Evolutionary conservation across 2,329 filamentous ascomycete genomes (phyloP).

Genomic region (Cladophialophora carrionii): DNA sequence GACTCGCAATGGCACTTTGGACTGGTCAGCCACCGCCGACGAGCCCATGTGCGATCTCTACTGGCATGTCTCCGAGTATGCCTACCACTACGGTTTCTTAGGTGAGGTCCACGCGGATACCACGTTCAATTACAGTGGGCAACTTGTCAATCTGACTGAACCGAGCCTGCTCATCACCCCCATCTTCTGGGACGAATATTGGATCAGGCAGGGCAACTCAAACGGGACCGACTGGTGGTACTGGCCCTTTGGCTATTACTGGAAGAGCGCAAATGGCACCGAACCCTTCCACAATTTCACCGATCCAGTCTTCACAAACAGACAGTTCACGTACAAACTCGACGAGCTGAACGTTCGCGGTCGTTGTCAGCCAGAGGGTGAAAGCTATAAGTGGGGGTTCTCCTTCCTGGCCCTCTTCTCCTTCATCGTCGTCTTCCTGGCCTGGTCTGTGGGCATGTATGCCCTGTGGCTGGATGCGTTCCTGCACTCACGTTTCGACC

Average conservation of each 20-base stretch:
- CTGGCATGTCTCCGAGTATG: slow-evolving; percentile 26
- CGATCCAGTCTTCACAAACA: slow-evolving; percentile 19
- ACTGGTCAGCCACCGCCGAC: background rate
- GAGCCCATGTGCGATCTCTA: slow-evolving; percentile 13
- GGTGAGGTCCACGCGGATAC: slow-evolving; percentile 14
- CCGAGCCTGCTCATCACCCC: slow-evolving; percentile 23
- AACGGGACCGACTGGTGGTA: slow-evolving; percentile 10
- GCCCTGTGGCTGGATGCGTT: slow-evolving; percentile 44
- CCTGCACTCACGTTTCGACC: slow-evolving; percentile 39
- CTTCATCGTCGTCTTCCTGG: slow-evolving; percentile 42
- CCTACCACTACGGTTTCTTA: slow-evolving; percentile 17
- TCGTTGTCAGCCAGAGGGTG: slow-evolving; percentile 29
- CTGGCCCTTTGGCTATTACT: slow-evolving; percentile 17
- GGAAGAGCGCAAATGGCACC: slow-evolving; percentile 7
- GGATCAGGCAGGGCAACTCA: background rate
- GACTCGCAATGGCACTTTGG: background rate
- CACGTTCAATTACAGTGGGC: slow-evolving; percentile 26
- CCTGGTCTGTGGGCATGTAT: slow-evolving; percentile 44
- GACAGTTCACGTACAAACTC: slow-evolving; percentile 18
- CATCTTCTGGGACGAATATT: slow-evolving; percentile 25
- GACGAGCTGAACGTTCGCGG: slow-evolving; percentile 21
- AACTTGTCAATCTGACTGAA: slow-evolving; percentile 11
- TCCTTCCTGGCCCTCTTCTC: slow-evolving; percentile 43
- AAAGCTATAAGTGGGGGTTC: slow-evolving; percentile 47
- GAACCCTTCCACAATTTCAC: slow-evolving; percentile 15